phyloP scores from a whole-genome alignment of 306 rosid species.

The Nissolia schottii region DNA sequence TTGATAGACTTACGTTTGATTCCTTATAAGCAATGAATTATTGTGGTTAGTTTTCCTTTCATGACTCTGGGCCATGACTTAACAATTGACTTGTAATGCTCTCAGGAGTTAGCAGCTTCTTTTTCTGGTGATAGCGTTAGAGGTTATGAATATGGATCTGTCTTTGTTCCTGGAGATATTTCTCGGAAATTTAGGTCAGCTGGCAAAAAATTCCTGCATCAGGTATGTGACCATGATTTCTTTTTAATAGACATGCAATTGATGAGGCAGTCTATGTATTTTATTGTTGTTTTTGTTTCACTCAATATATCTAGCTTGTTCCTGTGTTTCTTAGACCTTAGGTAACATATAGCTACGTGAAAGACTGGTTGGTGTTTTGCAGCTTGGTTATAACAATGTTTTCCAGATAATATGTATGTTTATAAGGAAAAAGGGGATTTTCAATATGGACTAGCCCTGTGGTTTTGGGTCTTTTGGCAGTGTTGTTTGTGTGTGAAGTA shows the following conservation, averaged over 20 bases:
- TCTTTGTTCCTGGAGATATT: slow-evolving; percentile 71
- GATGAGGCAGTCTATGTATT: neutral
- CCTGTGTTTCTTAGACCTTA: neutral
- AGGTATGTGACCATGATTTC: slow-evolving; percentile 37
- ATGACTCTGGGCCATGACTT: slow-evolving; percentile 3
- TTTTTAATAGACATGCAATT: neutral
- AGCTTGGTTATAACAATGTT: neutral
- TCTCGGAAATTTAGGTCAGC: slow-evolving; percentile 62
- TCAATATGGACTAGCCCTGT: neutral
- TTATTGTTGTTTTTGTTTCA: neutral
- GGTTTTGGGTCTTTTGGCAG: neutral
- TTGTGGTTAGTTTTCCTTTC: slow-evolving; percentile 13
- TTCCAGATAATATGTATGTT: neutral
- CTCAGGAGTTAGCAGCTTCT: slow-evolving; percentile 78
- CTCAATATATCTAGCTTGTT: neutral
- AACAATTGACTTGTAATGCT: slow-evolving; percentile 22
- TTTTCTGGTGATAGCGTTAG: slow-evolving; percentile 59
- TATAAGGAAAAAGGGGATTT: neutral
- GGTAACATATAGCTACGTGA: neutral
- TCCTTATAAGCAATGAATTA: neutral
- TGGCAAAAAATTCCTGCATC: slow-evolving; percentile 72
- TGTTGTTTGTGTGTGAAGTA: neutral
- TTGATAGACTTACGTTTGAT: slow-evolving; percentile 10
- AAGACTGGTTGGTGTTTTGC: neutral
- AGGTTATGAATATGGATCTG: slow-evolving; percentile 59